Base-by-base conservation (phyloP, 108 stramenopile genomes). In the Pseudonitzschia delicatissima region DNA sequence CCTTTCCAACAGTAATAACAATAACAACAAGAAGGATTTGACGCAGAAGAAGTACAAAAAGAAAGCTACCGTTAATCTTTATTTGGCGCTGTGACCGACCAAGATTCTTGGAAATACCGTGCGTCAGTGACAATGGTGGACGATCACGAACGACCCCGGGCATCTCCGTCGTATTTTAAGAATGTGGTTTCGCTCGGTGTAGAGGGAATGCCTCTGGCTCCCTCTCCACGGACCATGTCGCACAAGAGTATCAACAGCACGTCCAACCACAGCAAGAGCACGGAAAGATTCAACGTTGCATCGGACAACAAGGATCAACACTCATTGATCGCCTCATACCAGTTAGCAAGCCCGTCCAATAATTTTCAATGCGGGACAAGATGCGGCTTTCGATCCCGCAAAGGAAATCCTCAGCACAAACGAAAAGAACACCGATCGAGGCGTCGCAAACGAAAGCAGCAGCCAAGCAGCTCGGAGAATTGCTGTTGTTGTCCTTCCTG, bases 81-180 rank as follows among this genome's bases (percentile, higher is more conserved):
- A 15, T 42, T 42, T 42, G 40, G 15, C 40, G 40, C 40, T 42
- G 40, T 7, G 53, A 33, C 0, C 53, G 28, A 51, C 5, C 23
- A 25, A 51, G 27, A 26, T 31, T 27, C n/a, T n/a, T n/a, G n/a
- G n/a, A n/a, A n/a, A n/a, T n/a, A n/a, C n/a, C n/a, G n/a, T n/a
- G n/a, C n/a, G n/a, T n/a, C n/a, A n/a, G n/a, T n/a, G n/a, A n/a
- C n/a, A n/a, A n/a, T n/a, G n/a, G n/a, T n/a, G n/a, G n/a, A n/a
- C n/a, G n/a, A n/a, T n/a, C n/a, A n/a, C n/a, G n/a, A n/a, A n/a
- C n/a, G 15, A 26, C 26, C 25, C 7, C 52, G 29, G 47, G 29
- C 29, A 17, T 55, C 53, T 5, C 60, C 60, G 23, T 61, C 60
- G 21, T 42, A 37, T 27, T 61, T 61, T 36, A 39, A 23, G 37